Percentiles rank a stretch among this genome's conserved stretches.
Evolutionary conservation across 495 filamentous ascomycete species (phyloP).

Genomic region (Xylaria grammica): DNA sequence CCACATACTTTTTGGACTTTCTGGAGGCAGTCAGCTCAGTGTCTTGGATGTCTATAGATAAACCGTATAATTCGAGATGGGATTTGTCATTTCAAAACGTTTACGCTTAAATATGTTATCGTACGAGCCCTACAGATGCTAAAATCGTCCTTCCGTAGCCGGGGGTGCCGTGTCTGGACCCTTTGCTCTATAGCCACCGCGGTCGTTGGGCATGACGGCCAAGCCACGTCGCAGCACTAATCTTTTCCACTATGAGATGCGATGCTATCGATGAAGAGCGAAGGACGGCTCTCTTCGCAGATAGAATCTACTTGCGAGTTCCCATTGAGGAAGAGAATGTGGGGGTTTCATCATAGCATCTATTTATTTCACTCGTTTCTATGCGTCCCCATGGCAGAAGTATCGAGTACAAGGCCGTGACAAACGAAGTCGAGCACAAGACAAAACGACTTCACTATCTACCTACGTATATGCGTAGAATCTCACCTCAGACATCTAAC

Average conservation of each 20-base stretch:
- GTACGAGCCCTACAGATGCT: background rate
- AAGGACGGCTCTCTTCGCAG: too few species aligned
- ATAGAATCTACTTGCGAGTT: background rate
- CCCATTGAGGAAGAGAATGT: constrained; percentile 3
- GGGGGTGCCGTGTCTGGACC: background rate
- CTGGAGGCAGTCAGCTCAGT: background rate
- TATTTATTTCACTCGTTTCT: background rate
- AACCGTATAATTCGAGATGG: background rate
- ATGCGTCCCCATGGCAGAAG: background rate
- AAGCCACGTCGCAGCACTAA: too few species aligned
- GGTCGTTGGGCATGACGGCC: background rate
- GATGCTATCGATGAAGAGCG: background rate
- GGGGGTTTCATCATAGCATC: constrained; percentile 1
- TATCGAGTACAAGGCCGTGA: constrained; percentile 18
- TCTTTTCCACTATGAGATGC: too few species aligned
- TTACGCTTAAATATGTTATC: background rate
- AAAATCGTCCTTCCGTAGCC: background rate
- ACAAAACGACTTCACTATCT: background rate
- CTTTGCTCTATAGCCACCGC: background rate
- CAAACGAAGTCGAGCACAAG: constrained; percentile 10
- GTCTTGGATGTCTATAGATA: background rate
- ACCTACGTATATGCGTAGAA: constrained; percentile 7
- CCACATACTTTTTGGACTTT: too few species aligned
- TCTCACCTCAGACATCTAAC: constrained; percentile 15
- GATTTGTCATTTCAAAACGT: constrained; percentile 17